These are phyloP conservation scores for Agaricus blazei DNA, from an alignment of 768 basidiomycete species.

Conservation along the genomic window DNA sequence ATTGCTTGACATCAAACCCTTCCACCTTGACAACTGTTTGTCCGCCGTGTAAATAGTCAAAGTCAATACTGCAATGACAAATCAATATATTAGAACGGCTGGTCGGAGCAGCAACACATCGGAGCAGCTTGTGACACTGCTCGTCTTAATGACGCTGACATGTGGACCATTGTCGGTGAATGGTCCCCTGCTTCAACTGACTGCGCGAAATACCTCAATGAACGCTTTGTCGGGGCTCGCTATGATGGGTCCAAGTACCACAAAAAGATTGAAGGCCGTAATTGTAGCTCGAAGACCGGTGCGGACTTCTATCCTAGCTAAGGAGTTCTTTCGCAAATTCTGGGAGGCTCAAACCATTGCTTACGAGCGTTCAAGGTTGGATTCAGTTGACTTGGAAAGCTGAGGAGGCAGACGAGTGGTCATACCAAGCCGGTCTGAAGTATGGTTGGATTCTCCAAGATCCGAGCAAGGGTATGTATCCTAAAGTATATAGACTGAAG, in stretches of 20 bases:
- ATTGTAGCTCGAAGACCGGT: slow-evolving; percentile 61
- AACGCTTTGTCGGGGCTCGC: slow-evolving; percentile 64
- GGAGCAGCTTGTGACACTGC: slow-evolving; percentile 44
- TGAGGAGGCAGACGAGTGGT: slow-evolving; percentile 84
- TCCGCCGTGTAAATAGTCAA: too few species aligned
- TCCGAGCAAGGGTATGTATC: slow-evolving; percentile 43
- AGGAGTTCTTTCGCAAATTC: slow-evolving; percentile 69
- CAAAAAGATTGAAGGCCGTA: slow-evolving; percentile 44
- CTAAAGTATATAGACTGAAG: slow-evolving; percentile 30
- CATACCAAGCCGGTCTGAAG: slow-evolving; percentile 75
- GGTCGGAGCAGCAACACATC: slow-evolving; percentile 49
- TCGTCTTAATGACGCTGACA: slow-evolving; percentile 48
- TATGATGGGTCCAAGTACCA: slow-evolving; percentile 54
- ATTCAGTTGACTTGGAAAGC: slow-evolving; percentile 82
- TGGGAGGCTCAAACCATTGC: slow-evolving; percentile 83
- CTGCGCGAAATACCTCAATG: slow-evolving; percentile 80
- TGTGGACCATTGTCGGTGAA: slow-evolving; percentile 81
- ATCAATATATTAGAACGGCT: slow-evolving; percentile 15
- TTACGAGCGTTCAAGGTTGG: slow-evolving; percentile 69
- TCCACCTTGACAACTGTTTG: too few species aligned
- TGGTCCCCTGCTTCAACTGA: slow-evolving; percentile 76
- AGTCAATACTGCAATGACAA: too few species aligned
- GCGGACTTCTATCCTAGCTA: slow-evolving; percentile 68
- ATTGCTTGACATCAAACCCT: too few species aligned
- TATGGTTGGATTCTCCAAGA: slow-evolving; percentile 80